Evolutionary conservation across 257 asterid genomes (phyloP).

Genomic region (Solanum chmielewskii): DNA sequence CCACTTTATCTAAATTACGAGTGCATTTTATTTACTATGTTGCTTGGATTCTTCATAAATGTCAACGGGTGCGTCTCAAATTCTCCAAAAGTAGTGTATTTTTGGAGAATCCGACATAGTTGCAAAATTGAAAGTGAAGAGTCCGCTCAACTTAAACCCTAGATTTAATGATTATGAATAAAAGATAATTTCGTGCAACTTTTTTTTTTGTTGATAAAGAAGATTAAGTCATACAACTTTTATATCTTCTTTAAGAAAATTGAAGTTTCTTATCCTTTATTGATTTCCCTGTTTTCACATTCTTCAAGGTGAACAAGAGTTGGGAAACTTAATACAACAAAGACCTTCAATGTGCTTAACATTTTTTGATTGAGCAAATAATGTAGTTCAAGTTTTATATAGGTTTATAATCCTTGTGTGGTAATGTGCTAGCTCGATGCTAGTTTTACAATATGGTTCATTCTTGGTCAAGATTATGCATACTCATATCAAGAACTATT

Average conservation of each 20-base stretch:
- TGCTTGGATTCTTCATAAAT: neutral
- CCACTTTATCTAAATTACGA: neutral
- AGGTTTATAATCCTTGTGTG: neutral
- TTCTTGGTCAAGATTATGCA: neutral
- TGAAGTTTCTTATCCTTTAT: neutral
- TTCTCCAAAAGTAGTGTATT: neutral
- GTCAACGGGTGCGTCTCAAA: neutral
- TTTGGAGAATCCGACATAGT: neutral
- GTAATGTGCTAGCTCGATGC: neutral
- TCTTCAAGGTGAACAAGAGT: neutral
- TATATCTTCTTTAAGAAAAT: neutral
- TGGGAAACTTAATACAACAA: neutral
- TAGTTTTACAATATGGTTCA: neutral
- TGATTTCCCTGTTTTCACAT: neutral
- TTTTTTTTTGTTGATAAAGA: neutral
- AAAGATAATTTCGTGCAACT: neutral
- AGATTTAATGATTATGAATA: neutral
- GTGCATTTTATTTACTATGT: neutral
- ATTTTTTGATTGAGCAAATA: neutral
- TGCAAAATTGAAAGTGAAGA: neutral
- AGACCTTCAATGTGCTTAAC: neutral
- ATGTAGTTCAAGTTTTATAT: neutral
- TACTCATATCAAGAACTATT: neutral
- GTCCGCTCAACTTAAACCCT: neutral
- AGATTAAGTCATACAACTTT: neutral